These are phyloP conservation scores for Speleostelium caveatum DNA, from an alignment of 78 protist species.

Conservation along the genomic window DNA sequence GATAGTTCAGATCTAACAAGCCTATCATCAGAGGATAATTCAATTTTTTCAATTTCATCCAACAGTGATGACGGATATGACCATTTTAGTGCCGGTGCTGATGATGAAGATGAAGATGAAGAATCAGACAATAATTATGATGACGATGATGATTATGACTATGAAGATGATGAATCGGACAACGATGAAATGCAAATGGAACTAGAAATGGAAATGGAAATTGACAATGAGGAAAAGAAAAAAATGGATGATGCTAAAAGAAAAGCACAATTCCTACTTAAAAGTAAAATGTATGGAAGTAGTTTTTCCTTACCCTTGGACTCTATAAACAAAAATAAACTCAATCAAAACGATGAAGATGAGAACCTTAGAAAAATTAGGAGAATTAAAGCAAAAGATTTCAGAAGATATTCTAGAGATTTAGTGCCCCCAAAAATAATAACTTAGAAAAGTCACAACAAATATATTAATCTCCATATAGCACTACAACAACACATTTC, in stretches of 20 bases:
- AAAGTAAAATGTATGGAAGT: neutral
- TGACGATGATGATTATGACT: neutral
- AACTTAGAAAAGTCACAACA: no score
- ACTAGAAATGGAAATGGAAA: neutral
- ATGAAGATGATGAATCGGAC: neutral
- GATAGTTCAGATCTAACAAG: neutral
- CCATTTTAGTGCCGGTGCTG: neutral
- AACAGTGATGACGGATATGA: neutral
- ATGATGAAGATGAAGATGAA: neutral
- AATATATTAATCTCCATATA: no score
- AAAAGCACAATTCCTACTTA: neutral
- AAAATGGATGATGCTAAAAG: neutral
- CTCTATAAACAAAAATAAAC: neutral
- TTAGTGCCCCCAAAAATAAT: slow-evolving; percentile 10
- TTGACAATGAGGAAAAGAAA: no score
- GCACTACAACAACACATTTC: no score
- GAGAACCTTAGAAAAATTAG: neutral
- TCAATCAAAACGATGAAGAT: neutral
- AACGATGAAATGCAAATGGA: neutral
- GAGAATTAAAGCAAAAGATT: neutral
- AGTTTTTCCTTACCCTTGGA: neutral
- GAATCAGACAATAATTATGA: neutral
- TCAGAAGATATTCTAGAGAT: slow-evolving; percentile 35
- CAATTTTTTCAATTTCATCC: neutral
- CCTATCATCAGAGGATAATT: neutral